Evolutionary conservation across 1,284 basidiomycete species (phyloP).

Genomic region (Ceratobasidium sp.): DNA sequence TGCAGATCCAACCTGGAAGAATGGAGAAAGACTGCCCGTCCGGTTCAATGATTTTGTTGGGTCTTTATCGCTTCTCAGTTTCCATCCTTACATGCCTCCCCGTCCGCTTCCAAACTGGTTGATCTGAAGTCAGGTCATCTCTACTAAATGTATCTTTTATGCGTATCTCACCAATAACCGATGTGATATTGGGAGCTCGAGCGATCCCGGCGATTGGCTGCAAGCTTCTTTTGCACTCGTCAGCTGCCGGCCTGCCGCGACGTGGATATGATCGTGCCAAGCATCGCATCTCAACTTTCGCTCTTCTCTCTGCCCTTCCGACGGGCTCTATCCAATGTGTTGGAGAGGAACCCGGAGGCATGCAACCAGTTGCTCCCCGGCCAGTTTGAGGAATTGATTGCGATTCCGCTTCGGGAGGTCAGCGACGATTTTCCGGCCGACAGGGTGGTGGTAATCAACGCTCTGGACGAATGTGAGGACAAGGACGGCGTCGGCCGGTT

Average conservation of each 20-base stretch:
- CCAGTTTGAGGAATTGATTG: constrained; percentile 7
- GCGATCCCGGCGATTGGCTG: background rate
- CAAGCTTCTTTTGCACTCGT: constrained; percentile 25
- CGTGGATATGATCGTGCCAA: constrained; percentile 6
- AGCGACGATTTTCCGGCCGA: background rate
- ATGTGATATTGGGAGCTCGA: too few relatives aligned
- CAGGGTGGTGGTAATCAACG: constrained; percentile 3
- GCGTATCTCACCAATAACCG: too few relatives aligned
- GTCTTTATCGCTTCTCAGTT: too few relatives aligned
- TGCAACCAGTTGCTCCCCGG: background rate
- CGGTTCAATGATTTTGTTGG: too few relatives aligned
- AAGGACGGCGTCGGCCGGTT: background rate
- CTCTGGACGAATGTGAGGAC: constrained; percentile 26
- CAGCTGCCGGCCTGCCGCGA: background rate
- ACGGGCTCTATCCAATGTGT: background rate
- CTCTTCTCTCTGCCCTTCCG: background rate
- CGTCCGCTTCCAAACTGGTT: too few relatives aligned
- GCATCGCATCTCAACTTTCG: constrained; percentile 18
- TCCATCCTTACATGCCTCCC: too few relatives aligned
- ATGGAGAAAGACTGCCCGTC: too few relatives aligned
- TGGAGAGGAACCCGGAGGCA: background rate
- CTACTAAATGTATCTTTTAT: too few relatives aligned
- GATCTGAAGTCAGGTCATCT: too few relatives aligned
- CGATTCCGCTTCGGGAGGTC: background rate
- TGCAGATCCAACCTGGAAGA: too few relatives aligned